Base-by-base conservation (phyloP, 257 asterid genomes). In the Thymus mandschuricus region DNA sequence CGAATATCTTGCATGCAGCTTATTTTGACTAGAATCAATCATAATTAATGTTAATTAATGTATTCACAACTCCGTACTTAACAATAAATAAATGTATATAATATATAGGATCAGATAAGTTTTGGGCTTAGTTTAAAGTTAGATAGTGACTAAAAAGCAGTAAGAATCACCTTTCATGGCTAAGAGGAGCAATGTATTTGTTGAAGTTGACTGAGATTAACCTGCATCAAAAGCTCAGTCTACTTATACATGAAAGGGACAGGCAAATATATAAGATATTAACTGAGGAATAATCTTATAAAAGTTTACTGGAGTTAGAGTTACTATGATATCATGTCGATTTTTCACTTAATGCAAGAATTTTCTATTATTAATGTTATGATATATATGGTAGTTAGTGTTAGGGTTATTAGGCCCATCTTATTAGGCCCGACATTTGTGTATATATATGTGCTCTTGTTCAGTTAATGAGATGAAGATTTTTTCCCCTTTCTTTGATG, bases 231-330 rank as follows among this genome's bases (percentile, higher is more conserved):
- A 41, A 34, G 10, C 43, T 55, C 44, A 56, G 34, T 56, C 35
- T 69, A 58, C 46, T 46, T 59, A 58, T 57, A 57, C 62, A 30
- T 57, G 62, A 57, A 57, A 31, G 27, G 2, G 55, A 27, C 21
- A 29, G 55, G 28, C 43, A 61, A 35, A 33, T 64, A 41, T 52
- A 61, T 64, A 43, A 48, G 65, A 4, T 46, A 13, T 46, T 31
- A 27, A 51, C 49, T 8, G 56, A 48, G 69, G 76, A 75, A 75
- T 75, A 68, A 29, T 61, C 11, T 21, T 12, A 54, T 21, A 63
- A 10, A 69, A 43, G 48, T 51, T 63, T 70, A 33, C 71, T 63
- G 66, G 61, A 48, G 15, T 35, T 52, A 13, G 64, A 11, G 58
- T 56, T 50, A 43, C 45, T 27, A 60, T 52, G 66, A 52, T 59